Conservation (phyloP, 2,329 filamentous ascomycete genomes). For the Ilyonectria robusta region DNA sequence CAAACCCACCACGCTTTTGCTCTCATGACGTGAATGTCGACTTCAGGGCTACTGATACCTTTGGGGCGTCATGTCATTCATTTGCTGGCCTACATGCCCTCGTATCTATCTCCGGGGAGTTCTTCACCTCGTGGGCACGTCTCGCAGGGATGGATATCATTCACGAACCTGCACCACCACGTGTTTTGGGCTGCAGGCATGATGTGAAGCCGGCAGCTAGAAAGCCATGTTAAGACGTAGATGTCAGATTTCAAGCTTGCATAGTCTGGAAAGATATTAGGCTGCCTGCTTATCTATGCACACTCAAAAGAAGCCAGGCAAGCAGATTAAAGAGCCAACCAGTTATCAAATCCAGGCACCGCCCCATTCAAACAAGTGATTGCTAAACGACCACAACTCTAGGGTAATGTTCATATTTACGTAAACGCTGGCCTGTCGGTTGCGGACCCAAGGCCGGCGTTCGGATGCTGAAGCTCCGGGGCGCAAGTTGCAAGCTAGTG, state of each 20-base stretch:
- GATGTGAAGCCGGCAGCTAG: background rate
- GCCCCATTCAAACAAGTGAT: too few relatives aligned
- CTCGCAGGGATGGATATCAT: background rate
- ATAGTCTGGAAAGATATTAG: too few relatives aligned
- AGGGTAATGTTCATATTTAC: background rate
- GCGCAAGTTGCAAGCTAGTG: background rate
- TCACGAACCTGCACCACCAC: background rate
- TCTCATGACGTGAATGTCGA: background rate
- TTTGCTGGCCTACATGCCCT: background rate
- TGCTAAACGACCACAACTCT: too few relatives aligned
- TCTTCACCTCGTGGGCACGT: background rate
- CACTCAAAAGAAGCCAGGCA: too few relatives aligned
- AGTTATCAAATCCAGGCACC: too few relatives aligned
- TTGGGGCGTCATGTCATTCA: background rate
- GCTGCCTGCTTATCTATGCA: too few relatives aligned
- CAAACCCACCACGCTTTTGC: background rate
- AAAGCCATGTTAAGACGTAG: background rate
- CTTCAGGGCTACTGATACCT: background rate
- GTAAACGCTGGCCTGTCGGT: background rate
- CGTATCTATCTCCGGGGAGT: background rate
- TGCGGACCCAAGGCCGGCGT: background rate
- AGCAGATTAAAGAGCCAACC: too few relatives aligned
- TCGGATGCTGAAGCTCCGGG: constrained; percentile 1
- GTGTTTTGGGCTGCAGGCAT: background rate
- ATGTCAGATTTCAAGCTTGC: background rate